phyloP scores from a whole-genome alignment of 345 rosid genomes.

The Hevea brasiliensis region DNA sequence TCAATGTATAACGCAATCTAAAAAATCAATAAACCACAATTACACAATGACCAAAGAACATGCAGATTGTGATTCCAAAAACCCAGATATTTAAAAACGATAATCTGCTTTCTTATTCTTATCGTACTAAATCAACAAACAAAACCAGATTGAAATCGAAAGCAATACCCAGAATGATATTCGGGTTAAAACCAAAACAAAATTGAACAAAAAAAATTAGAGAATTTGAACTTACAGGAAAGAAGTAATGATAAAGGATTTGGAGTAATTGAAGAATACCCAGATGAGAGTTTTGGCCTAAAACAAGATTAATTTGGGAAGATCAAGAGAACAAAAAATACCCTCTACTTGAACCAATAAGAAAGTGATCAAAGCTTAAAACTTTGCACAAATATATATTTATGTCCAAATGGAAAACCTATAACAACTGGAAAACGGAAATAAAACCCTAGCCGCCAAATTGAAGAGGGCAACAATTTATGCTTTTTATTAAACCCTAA shows the following conservation, averaged over 20 bases:
- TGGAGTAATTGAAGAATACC: neutral
- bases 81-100: neutral
- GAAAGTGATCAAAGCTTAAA: neutral
- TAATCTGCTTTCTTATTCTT: neutral
- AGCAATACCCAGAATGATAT: constrained; percentile 9
- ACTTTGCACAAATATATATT: neutral
- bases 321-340: neutral
- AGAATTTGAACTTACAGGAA: constrained; percentile 18
- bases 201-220: neutral
- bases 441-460: constrained; percentile 55
- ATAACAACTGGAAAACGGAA: neutral
- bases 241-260: constrained; percentile 10
- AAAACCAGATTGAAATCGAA: neutral
- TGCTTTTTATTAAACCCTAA: no score
- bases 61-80: no score
- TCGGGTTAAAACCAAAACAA: neutral
- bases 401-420: neutral
- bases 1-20: constrained; percentile 4
- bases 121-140: neutral
- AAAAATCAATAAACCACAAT: constrained; percentile 11
- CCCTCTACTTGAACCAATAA: neutral
- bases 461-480: no score
- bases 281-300: neutral
- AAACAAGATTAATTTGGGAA: neutral
- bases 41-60: neutral